These are phyloP conservation scores for Stylonectria norvegica DNA, from an alignment of 2,329 filamentous ascomycete genomes.

Conservation along the genomic window DNA sequence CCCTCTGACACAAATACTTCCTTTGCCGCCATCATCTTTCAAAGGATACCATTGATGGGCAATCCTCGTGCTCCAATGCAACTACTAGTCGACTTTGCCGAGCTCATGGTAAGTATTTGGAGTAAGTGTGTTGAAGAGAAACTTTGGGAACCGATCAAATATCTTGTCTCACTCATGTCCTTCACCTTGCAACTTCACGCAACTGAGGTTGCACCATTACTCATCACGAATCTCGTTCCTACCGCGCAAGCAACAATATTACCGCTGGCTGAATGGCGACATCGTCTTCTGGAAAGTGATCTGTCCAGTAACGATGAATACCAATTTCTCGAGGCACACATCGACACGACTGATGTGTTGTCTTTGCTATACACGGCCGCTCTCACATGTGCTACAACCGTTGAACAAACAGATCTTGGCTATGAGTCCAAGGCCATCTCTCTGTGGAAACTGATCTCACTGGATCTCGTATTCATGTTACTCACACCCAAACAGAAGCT, in stretches of 20 bases:
- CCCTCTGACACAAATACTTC: conserved; percentile 61
- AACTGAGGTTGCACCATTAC: conserved; percentile 53
- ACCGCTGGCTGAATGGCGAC: conserved; percentile 55
- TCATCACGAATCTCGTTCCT: conserved; percentile 56
- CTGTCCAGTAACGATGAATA: conserved; percentile 41
- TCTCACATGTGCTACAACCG: conserved; percentile 52
- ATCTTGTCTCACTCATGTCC: conserved; percentile 61
- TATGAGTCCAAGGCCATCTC: conserved; percentile 32
- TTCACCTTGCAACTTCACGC: conserved; percentile 63
- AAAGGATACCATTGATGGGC: conserved; percentile 59
- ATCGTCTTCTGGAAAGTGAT: conserved; percentile 48
- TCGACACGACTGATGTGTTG: conserved; percentile 63
- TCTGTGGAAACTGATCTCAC: conserved; percentile 67
- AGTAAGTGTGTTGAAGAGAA: conserved; percentile 61
- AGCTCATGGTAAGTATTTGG: conserved; percentile 66
- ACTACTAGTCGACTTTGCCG: conserved; percentile 62
- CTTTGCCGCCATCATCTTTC: conserved; percentile 64
- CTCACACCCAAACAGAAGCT: conserved; percentile 64
- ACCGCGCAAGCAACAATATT: conserved; percentile 58
- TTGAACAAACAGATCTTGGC: conserved; percentile 28
- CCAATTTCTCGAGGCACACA: conserved; percentile 45
- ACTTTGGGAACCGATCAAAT: conserved; percentile 59
- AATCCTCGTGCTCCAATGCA: conserved; percentile 46
- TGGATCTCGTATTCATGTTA: conserved; percentile 64
- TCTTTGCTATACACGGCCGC: conserved; percentile 62